phyloP scores from a whole-genome alignment of 2,329 filamentous ascomycete species.

The Cordyceps cateniannulata region DNA sequence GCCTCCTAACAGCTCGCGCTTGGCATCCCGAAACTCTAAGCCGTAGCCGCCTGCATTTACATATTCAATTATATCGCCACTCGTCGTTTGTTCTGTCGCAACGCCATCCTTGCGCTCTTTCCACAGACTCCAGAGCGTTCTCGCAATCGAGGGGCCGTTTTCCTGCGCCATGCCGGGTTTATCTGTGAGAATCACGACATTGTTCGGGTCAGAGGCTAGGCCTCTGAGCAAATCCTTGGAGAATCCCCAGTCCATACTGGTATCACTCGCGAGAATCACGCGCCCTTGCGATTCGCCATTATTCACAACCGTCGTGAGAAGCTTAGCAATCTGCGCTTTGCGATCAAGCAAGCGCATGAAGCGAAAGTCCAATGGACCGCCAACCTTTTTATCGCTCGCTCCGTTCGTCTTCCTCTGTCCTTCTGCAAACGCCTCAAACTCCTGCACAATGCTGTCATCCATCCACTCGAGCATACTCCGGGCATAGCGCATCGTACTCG shows the following conservation, averaged over 20 bases:
- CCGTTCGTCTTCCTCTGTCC: constrained; percentile 40
- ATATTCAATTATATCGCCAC: constrained; percentile 56
- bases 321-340: constrained; percentile 69
- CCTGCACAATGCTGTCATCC: constrained; percentile 89
- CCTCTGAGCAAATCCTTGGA: constrained; percentile 71
- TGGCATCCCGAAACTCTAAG: constrained; percentile 54
- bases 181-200: constrained; percentile 84
- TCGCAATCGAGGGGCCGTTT: constrained; percentile 54
- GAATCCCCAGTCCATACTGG: constrained; percentile 90
- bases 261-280: constrained; percentile 87
- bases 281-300: constrained; percentile 43
- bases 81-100: constrained; percentile 47
- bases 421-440: constrained; percentile 71
- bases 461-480: constrained; percentile 99
- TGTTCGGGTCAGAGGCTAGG: constrained; percentile 70
- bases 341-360: constrained; percentile 79
- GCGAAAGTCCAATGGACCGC: constrained; percentile 83
- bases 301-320: constrained; percentile 44
- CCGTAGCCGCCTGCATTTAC: constrained; percentile 59
- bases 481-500: constrained; percentile 83
- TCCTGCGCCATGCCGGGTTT: constrained; percentile 41
- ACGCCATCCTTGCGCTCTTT: constrained; percentile 60
- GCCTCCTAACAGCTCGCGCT: constrained; percentile 61
- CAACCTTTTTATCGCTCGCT: constrained; percentile 45
- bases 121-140: constrained; percentile 76